A percentile compares a stretch with the other conserved stretches of the same genome.
Evolutionary conservation across 805 yeast species (phyloP).

Genomic region (Blastobotrys muscicola): DNA sequence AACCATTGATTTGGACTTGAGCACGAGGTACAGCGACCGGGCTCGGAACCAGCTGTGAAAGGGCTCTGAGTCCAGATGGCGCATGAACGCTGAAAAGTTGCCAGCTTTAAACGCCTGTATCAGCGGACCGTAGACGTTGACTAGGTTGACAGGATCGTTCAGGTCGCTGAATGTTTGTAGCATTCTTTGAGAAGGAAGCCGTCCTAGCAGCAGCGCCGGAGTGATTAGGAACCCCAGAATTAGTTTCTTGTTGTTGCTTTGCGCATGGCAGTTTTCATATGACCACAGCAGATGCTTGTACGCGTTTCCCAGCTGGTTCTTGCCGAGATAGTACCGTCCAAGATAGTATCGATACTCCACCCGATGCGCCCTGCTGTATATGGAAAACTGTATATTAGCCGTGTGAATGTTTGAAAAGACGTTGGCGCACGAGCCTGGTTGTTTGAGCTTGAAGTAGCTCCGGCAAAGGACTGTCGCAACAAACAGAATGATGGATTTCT

Average conservation of each 20-base stretch:
- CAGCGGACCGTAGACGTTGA: constrained; percentile 33
- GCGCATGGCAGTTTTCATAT: constrained; percentile 31
- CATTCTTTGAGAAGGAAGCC: constrained; percentile 33
- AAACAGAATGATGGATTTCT: constrained; percentile 42
- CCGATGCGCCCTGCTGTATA: constrained; percentile 39
- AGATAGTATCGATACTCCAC: constrained; percentile 48
- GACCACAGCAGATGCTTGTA: constrained; percentile 50
- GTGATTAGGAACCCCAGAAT: constrained; percentile 45
- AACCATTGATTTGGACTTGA: constrained; percentile 20
- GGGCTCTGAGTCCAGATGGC: constrained; percentile 24
- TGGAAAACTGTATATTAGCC: constrained; percentile 33
- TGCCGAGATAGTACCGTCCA: constrained; percentile 46
- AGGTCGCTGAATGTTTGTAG: constrained; percentile 16
- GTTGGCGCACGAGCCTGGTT: constrained; percentile 30
- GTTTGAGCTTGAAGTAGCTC: constrained; percentile 37
- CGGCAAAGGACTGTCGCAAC: constrained; percentile 47
- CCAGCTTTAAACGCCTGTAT: constrained; percentile 35
- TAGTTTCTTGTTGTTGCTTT: constrained; percentile 29
- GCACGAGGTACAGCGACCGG: constrained; percentile 21
- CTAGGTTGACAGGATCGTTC: constrained; percentile 8
- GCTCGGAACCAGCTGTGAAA: constrained; percentile 16
- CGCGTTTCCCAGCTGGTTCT: constrained; percentile 43
- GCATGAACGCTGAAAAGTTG: constrained; percentile 30
- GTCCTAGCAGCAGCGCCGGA: constrained; percentile 45
- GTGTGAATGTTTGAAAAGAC: constrained; percentile 51